These are phyloP conservation scores for Globisporangium cylindrosporum DNA, from an alignment of 352 stramenopile genomes.

Conservation along the genomic window DNA sequence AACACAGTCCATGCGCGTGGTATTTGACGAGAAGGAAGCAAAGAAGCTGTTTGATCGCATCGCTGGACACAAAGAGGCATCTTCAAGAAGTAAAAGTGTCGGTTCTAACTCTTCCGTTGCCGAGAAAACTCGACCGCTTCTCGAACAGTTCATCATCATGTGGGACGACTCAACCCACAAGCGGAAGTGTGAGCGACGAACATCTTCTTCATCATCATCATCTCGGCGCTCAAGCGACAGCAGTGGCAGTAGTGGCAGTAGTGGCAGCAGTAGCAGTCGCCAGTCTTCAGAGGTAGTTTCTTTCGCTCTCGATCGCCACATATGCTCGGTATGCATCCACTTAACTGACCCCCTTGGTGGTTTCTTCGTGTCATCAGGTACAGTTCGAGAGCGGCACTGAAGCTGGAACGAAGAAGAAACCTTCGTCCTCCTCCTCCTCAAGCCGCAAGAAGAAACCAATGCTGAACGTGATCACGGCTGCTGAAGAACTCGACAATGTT, in stretches of 20 bases:
- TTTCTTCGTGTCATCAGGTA: background rate
- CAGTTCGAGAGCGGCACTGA: background rate
- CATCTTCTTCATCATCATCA: constrained; percentile 2
- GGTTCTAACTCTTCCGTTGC: background rate
- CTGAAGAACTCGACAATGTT: constrained; percentile 13
- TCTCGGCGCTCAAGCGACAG: constrained; percentile 11
- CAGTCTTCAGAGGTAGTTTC: constrained; percentile 7
- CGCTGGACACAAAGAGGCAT: constrained; percentile 13
- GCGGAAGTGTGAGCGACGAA: constrained; percentile 7
- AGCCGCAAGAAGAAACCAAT: constrained; percentile 29
- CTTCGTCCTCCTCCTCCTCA: background rate
- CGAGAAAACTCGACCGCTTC: constrained; percentile 9
- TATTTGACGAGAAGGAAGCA: constrained; percentile 15
- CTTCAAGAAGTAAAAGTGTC: constrained; percentile 14
- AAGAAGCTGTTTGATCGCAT: constrained; percentile 14
- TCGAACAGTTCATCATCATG: constrained; percentile 16
- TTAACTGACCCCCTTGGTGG: background rate
- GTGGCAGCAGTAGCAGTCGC: constrained; percentile 10
- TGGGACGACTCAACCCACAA: constrained; percentile 19
- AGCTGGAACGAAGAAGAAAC: constrained; percentile 11
- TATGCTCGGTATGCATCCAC: background rate
- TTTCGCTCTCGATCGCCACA: background rate
- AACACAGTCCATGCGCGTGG: constrained; percentile 1
- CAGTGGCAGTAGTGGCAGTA: background rate
- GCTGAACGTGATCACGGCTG: constrained; percentile 41